phyloP scores from a whole-genome alignment of 225 moss, liverwort and hornwort genomes.

The Bryum argenteum region DNA sequence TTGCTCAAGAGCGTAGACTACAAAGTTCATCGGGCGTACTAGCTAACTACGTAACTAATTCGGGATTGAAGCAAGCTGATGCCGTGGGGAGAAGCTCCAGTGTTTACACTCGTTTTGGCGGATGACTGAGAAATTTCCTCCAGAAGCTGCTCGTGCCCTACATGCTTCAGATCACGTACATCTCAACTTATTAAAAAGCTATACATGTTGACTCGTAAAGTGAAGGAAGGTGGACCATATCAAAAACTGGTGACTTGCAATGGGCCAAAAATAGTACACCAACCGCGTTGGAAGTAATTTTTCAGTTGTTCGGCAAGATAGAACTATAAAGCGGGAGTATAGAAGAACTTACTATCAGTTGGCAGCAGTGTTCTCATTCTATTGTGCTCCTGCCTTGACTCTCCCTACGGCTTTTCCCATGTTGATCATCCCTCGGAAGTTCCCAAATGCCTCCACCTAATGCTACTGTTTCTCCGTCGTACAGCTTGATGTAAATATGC shows the following conservation, averaged over 20 bases:
- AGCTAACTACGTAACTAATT: constrained; percentile 1
- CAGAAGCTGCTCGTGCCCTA: constrained; percentile 17
- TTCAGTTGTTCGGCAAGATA: constrained; percentile 11
- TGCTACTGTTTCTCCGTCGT: constrained; percentile 12
- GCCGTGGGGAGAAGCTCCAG: constrained; percentile 4
- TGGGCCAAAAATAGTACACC: constrained; percentile 2
- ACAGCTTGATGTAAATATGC: constrained; percentile 11
- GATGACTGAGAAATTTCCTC: constrained; percentile 6
- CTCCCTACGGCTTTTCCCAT: constrained; percentile 17
- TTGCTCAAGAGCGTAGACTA: constrained; percentile 29
- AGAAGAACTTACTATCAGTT: constrained; percentile 30
- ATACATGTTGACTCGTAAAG: not conserved
- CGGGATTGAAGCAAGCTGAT: constrained; percentile 8
- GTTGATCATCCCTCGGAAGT: constrained; percentile 11
- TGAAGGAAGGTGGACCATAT: not conserved
- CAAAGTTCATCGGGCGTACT: constrained; percentile 7
- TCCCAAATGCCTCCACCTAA: constrained; percentile 18
- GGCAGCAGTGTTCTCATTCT: constrained; percentile 12
- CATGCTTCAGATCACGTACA: constrained; percentile 4
- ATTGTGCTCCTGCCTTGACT: constrained; percentile 12
- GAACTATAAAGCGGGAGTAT: constrained; percentile 13
- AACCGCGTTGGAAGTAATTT: not conserved
- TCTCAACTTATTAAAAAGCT: constrained; percentile 1
- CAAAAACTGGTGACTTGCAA: not conserved
- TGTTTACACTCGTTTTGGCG: not conserved